A percentile compares a stretch with the other conserved stretches of the same genome.
Evolutionary conservation across 345 rosid species (phyloP).

Genomic region (Gossypium raimondii): DNA sequence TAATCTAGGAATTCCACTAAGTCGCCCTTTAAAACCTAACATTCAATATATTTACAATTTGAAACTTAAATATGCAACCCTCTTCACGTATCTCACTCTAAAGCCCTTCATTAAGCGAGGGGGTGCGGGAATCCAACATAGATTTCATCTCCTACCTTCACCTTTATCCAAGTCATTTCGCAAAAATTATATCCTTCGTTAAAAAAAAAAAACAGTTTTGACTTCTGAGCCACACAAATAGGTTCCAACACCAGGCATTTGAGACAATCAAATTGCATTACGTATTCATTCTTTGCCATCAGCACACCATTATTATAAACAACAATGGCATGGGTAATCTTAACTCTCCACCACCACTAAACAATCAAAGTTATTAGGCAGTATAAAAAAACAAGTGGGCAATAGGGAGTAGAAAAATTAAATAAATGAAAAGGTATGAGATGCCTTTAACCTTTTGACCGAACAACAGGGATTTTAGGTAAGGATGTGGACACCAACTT

Average conservation of each 20-base stretch:
- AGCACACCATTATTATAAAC: too few relatives aligned
- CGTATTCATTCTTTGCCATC: background rate
- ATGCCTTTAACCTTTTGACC: slow-evolving; percentile 6
- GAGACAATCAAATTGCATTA: background rate
- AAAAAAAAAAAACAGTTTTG: background rate
- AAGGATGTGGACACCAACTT: background rate
- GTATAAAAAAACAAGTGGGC: background rate
- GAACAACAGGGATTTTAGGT: slow-evolving; percentile 22
- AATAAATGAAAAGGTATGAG: background rate
- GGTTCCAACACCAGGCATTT: background rate
- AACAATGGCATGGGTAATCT: too few relatives aligned
- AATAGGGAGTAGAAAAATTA: background rate
- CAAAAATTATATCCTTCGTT: background rate
- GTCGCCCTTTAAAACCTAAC: background rate
- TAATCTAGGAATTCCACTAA: background rate
- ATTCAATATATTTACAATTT: too few relatives aligned
- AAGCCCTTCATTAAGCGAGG: too few relatives aligned
- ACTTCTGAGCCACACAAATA: background rate
- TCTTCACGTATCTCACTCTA: too few relatives aligned
- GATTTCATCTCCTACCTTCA: background rate
- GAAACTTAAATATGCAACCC: background rate
- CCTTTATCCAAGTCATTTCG: background rate
- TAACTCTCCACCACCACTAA: background rate
- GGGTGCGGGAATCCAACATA: too few relatives aligned
- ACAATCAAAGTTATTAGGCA: background rate